Evolutionary conservation across 495 filamentous ascomycete species (phyloP).

Genomic region (Oidiodendron maius): DNA sequence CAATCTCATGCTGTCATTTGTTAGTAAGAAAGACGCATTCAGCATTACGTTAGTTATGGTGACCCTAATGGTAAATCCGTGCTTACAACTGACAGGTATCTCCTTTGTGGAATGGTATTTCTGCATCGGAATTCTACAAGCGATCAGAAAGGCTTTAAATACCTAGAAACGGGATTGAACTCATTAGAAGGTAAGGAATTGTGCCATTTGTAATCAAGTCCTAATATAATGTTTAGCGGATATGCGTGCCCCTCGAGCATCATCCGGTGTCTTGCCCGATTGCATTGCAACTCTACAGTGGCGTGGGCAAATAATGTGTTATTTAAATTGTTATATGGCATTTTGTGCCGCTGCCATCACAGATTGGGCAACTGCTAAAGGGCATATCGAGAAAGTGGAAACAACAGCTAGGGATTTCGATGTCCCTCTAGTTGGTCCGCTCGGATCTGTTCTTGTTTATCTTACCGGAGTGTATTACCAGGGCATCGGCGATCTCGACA

Average conservation of each 20-base stretch:
- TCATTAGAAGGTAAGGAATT: constrained; percentile 43
- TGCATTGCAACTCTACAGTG: constrained; percentile 35
- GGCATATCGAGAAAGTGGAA: constrained; percentile 33
- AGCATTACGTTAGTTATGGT: constrained; percentile 36
- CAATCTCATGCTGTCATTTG: constrained; percentile 40
- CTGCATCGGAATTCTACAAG: constrained; percentile 52
- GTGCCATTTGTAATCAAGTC: not conserved
- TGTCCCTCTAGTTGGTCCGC: constrained; percentile 25
- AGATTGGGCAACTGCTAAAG: constrained; percentile 39
- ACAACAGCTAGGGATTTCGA: constrained; percentile 22
- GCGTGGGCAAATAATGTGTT: constrained; percentile 37
- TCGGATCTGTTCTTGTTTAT: constrained; percentile 49
- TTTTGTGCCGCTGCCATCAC: constrained; percentile 38
- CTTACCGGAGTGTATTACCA: constrained; percentile 73
- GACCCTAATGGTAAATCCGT: not conserved
- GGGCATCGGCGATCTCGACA: constrained; percentile 62
- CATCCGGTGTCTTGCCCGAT: constrained; percentile 34
- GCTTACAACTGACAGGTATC: constrained; percentile 29
- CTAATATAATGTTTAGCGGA: not conserved
- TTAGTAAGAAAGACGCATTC: constrained; percentile 42
- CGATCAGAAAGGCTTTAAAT: constrained; percentile 64
- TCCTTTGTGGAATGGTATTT: constrained; percentile 66
- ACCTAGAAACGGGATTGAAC: constrained; percentile 58
- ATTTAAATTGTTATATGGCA: constrained; percentile 40
- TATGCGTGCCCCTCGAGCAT: not conserved